phyloP scores from a whole-genome alignment of 1,284 basidiomycete species.

The Papiliotrema laurentii region DNA sequence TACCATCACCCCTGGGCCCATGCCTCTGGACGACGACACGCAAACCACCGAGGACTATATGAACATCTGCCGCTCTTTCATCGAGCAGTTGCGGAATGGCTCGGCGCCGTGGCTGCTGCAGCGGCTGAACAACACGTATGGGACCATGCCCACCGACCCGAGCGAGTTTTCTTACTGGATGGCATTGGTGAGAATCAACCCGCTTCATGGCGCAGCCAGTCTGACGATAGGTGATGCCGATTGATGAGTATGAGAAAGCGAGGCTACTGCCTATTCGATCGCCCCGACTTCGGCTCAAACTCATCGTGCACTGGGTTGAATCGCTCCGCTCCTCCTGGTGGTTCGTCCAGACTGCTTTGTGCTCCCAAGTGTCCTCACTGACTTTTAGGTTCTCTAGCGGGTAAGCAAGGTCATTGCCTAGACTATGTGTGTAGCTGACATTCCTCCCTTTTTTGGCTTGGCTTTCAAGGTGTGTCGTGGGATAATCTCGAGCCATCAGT shows the following conservation, averaged over 20 bases:
- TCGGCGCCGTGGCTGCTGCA: slow-evolving; percentile 89
- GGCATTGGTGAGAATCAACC: slow-evolving; percentile 57
- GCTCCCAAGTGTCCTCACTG: not conserved
- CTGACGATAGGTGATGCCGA: slow-evolving; percentile 67
- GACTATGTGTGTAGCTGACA: not conserved
- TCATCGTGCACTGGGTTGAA: slow-evolving; percentile 93
- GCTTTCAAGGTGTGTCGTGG: slow-evolving; percentile 3
- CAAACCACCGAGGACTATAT: slow-evolving; percentile 68
- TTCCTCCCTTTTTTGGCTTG: not conserved
- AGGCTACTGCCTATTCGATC: slow-evolving; percentile 86
- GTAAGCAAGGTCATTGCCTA: not conserved
- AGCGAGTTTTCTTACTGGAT: slow-evolving; percentile 83
- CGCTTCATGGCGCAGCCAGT: not conserved
- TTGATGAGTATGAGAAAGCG: slow-evolving; percentile 89
- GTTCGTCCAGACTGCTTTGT: slow-evolving; percentile 36
- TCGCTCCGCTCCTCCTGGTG: slow-evolving; percentile 66
- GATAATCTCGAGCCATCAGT: not conserved
- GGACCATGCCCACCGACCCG: slow-evolving; percentile 60
- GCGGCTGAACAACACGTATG: slow-evolving; percentile 70
- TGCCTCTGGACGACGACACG: slow-evolving; percentile 18
- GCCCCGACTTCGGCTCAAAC: slow-evolving; percentile 66
- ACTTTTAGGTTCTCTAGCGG: slow-evolving; percentile 6
- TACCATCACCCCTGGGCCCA: not conserved
- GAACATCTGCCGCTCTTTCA: slow-evolving; percentile 69
- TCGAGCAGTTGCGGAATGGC: slow-evolving; percentile 71